phyloP scores from a whole-genome alignment of 805 yeast genomes.

The Candida silvicultrix region DNA sequence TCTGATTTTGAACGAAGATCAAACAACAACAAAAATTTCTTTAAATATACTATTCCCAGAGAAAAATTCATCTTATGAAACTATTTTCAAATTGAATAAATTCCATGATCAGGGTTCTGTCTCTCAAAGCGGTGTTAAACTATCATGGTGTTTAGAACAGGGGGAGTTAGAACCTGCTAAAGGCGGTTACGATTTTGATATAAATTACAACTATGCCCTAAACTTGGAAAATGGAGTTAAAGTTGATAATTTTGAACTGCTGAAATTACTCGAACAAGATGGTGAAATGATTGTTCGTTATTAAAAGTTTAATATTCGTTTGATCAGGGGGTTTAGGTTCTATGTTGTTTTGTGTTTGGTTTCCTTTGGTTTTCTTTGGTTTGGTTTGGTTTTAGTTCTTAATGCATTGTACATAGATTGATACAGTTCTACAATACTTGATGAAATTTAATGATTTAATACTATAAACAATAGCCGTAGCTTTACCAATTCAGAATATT shows the following conservation, averaged over 20 bases:
- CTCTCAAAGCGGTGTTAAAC: too few species aligned
- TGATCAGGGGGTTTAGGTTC: too few species aligned
- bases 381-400: too few species aligned
- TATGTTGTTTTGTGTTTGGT: too few species aligned
- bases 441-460: too few species aligned
- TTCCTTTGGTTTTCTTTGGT: too few species aligned
- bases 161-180: neutral
- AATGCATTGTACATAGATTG: too few species aligned
- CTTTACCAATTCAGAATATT: too few species aligned
- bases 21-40: constrained; percentile 4
- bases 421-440: too few species aligned
- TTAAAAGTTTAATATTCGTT: too few species aligned
- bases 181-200: constrained; percentile 1
- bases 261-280: neutral
- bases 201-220: neutral
- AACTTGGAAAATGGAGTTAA: neutral
- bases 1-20: constrained; percentile 11
- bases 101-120: too few species aligned
- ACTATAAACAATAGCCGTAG: too few species aligned
- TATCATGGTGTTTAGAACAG: neutral
- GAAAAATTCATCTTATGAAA: neutral
- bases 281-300: neutral
- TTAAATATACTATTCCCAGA: neutral
- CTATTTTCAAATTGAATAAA: neutral
- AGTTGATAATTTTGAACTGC: neutral